Evolutionary conservation across 139 green algal species (phyloP).

Genomic region (Ostreobium quekettii): DNA sequence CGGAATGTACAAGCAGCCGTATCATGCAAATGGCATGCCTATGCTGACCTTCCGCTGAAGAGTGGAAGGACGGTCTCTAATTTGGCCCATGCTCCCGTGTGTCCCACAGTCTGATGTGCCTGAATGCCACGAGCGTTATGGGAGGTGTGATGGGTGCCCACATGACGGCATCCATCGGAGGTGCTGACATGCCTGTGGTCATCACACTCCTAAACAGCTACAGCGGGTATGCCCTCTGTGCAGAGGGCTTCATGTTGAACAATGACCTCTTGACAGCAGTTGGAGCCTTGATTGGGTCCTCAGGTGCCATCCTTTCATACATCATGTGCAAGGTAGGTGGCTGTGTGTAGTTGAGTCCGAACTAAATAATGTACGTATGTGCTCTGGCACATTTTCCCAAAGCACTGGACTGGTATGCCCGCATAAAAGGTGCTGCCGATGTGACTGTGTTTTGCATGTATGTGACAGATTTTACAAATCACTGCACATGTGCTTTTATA

Average conservation of each 20-base stretch:
- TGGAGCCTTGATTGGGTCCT: slow-evolving; percentile 79
- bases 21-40: too few relatives aligned
- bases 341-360: too few relatives aligned
- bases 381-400: too few relatives aligned
- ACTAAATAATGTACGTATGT: too few relatives aligned
- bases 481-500: too few relatives aligned
- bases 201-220: slow-evolving; percentile 79
- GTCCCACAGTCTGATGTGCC: slow-evolving; percentile 25
- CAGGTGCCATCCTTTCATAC: slow-evolving; percentile 78
- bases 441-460: too few relatives aligned
- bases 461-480: too few relatives aligned
- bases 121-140: slow-evolving; percentile 47
- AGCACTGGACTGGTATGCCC: too few relatives aligned
- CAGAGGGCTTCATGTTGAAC: slow-evolving; percentile 82
- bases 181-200: slow-evolving; percentile 78
- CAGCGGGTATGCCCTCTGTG: slow-evolving; percentile 74
- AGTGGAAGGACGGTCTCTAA: slow-evolving; percentile 1
- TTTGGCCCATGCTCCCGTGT: slow-evolving; percentile 2
- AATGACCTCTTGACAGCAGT: slow-evolving; percentile 74
- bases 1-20: too few relatives aligned
- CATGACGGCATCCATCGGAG: slow-evolving; percentile 79
- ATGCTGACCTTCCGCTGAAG: neutral
- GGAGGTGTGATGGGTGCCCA: slow-evolving; percentile 66
- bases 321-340: slow-evolving; percentile 82
- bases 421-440: too few relatives aligned